Percentiles rank a stretch among this genome's conserved stretches.
These are phyloP conservation scores for Lichtheimia ramosa DNA, from an alignment of 371 early-diverging fungal species.

Conservation along the genomic window DNA sequence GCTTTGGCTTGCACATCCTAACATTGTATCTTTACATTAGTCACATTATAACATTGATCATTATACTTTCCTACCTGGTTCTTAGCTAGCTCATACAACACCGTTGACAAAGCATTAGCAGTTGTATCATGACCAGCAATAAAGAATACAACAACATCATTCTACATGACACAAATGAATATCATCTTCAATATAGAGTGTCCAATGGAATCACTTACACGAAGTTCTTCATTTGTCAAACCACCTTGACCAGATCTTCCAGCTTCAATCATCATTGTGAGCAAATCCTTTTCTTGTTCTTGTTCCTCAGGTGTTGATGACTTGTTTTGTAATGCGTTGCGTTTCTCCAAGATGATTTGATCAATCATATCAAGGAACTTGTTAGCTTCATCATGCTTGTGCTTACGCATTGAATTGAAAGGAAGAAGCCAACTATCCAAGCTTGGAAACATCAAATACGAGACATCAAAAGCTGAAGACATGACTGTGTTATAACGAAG, in stretches of 20 bases:
- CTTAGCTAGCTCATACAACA: slow-evolving; percentile 19
- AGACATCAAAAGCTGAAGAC: slow-evolving; percentile 18
- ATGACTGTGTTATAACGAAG: slow-evolving; percentile 14
- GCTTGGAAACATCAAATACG: slow-evolving; percentile 44
- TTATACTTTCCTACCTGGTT: slow-evolving; percentile 21
- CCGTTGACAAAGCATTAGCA: slow-evolving; percentile 17
- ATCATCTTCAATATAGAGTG: too few species aligned
- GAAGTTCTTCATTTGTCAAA: slow-evolving; percentile 32
- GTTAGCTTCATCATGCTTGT: background rate
- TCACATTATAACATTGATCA: background rate
- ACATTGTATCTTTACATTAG: background rate
- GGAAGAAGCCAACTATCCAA: slow-evolving; percentile 23
- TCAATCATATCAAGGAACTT: slow-evolving; percentile 6
- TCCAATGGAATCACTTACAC: background rate
- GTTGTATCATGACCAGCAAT: slow-evolving; percentile 23
- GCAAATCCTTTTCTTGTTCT: slow-evolving; percentile 36
- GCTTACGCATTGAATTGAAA: too few species aligned
- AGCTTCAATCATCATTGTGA: slow-evolving; percentile 47
- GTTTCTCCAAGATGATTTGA: background rate
- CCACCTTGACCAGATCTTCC: slow-evolving; percentile 12
- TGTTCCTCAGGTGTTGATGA: slow-evolving; percentile 13
- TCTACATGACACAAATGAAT: background rate
- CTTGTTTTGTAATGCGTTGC: background rate
- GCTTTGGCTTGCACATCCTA: slow-evolving; percentile 22
- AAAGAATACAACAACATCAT: background rate